A percentile compares a stretch with the other conserved stretches of the same genome.
Conservation (phyloP, 495 filamentous ascomycete species). For the Cudoniella acicularis region DNA sequence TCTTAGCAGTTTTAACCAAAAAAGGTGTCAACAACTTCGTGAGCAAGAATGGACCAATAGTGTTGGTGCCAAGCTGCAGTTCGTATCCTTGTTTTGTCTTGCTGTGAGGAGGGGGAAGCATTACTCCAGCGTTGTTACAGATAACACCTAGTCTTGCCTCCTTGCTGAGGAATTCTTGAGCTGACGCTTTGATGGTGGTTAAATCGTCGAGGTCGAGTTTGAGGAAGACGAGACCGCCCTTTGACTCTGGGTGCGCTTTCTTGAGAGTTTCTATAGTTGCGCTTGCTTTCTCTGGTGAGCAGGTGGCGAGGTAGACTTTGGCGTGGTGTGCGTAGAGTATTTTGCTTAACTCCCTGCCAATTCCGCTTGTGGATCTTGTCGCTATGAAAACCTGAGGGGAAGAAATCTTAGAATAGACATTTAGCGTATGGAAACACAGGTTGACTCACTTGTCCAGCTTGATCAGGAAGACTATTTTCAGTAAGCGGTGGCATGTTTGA, state of each 20-base stretch:
- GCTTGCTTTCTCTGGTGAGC: constrained; percentile 49
- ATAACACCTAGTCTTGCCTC: constrained; percentile 51
- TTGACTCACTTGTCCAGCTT: constrained; percentile 20
- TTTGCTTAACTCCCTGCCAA: constrained; percentile 62
- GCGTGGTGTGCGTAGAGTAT: constrained; percentile 57
- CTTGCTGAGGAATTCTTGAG: constrained; percentile 34
- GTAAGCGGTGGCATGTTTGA: no score
- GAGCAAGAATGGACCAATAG: constrained; percentile 37
- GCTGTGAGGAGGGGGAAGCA: constrained; percentile 44
- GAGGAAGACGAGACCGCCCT: constrained; percentile 37
- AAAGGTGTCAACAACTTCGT: constrained; percentile 39
- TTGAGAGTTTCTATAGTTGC: constrained; percentile 47
- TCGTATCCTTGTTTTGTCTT: constrained; percentile 33
- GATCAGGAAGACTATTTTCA: constrained; percentile 18
- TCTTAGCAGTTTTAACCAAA: constrained; percentile 33
- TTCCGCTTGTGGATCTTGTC: constrained; percentile 36
- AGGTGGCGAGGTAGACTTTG: constrained; percentile 62
- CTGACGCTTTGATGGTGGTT: constrained; percentile 29
- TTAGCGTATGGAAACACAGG: neutral
- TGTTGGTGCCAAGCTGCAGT: constrained; percentile 39
- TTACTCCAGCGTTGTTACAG: constrained; percentile 69
- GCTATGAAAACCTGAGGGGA: constrained; percentile 27
- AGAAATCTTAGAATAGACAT: neutral
- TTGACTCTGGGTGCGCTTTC: constrained; percentile 17
- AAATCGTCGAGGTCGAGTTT: constrained; percentile 42